These are phyloP conservation scores for Diatrype stigma DNA, from an alignment of 2,329 filamentous ascomycete genomes.

Conservation along the genomic window DNA sequence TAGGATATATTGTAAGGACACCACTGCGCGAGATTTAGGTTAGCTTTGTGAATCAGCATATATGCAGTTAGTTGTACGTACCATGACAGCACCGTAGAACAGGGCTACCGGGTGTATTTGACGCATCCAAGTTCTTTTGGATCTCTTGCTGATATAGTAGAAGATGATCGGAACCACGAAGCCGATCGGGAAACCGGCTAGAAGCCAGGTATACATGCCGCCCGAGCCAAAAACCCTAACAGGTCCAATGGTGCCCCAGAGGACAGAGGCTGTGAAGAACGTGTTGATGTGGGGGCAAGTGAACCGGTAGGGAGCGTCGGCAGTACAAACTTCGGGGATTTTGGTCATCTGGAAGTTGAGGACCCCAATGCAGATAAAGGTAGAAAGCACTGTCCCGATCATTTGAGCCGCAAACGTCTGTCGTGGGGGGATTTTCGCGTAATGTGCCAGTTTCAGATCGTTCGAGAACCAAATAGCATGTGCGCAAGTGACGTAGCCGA, in stretches of 20 bases:
- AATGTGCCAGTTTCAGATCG: constrained; percentile 47
- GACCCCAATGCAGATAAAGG: constrained; percentile 46
- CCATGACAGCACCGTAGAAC: constrained; percentile 17
- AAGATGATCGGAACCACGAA: constrained; percentile 26
- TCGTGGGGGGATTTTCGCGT: constrained; percentile 58
- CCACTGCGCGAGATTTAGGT: constrained; percentile 4
- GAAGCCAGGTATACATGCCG: constrained; percentile 30
- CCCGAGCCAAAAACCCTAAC: constrained; percentile 32
- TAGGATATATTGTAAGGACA: constrained; percentile 42
- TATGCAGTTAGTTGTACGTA: neutral
- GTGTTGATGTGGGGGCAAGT: constrained; percentile 50
- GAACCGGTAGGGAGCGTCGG: constrained; percentile 43
- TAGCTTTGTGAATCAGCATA: neutral
- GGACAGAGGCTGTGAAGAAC: constrained; percentile 49
- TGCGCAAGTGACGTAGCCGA: constrained; percentile 39
- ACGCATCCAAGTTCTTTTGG: constrained; percentile 16
- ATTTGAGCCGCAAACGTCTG: constrained; percentile 58
- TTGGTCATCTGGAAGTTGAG: constrained; percentile 34
- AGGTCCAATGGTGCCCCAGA: constrained; percentile 39
- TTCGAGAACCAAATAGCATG: constrained; percentile 22
- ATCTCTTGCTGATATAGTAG: constrained; percentile 26
- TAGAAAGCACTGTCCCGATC: constrained; percentile 51
- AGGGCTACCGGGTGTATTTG: constrained; percentile 24
- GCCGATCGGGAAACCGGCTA: constrained; percentile 32
- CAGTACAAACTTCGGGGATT: constrained; percentile 46